A percentile compares a stretch with the other conserved stretches of the same genome.
phyloP scores from a whole-genome alignment of 1,284 basidiomycete species.

The Wallemia ichthyophaga region DNA sequence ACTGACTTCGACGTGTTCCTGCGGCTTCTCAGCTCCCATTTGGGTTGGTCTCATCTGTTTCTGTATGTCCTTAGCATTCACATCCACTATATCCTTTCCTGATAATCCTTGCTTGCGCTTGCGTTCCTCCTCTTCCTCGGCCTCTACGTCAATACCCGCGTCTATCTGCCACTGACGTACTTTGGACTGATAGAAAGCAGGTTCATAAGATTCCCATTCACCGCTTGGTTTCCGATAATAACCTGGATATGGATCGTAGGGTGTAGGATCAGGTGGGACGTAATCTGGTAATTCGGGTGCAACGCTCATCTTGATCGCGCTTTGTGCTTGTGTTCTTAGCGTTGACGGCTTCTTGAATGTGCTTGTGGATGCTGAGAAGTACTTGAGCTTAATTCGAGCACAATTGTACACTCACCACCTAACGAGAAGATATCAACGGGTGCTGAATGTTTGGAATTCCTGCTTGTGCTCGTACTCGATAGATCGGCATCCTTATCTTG shows the following conservation, averaged over 20 bases:
- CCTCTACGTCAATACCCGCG: constrained; percentile 19
- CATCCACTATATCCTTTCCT: constrained; percentile 22
- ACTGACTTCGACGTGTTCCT: constrained; percentile 37
- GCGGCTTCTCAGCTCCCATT: constrained; percentile 21
- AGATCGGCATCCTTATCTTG: too few species aligned
- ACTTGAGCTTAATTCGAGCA: neutral
- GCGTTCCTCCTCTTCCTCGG: constrained; percentile 1
- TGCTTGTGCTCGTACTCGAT: neutral
- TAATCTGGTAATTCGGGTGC: neutral
- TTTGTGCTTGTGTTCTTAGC: neutral
- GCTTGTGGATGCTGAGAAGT: neutral
- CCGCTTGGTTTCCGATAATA: constrained; percentile 62
- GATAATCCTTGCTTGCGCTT: neutral
- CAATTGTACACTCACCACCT: neutral
- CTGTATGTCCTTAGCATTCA: constrained; percentile 36
- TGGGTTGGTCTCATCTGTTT: constrained; percentile 32
- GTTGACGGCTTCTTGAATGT: neutral
- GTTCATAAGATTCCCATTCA: constrained; percentile 43
- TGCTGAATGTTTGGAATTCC: neutral
- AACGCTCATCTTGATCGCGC: neutral
- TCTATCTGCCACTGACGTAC: constrained; percentile 6
- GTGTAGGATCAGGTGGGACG: constrained; percentile 22
- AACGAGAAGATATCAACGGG: neutral
- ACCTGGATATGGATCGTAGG: constrained; percentile 48
- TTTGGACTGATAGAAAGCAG: constrained; percentile 40